Base-by-base conservation (phyloP, 768 basidiomycete genomes). In the Lactarius trivialis region DNA sequence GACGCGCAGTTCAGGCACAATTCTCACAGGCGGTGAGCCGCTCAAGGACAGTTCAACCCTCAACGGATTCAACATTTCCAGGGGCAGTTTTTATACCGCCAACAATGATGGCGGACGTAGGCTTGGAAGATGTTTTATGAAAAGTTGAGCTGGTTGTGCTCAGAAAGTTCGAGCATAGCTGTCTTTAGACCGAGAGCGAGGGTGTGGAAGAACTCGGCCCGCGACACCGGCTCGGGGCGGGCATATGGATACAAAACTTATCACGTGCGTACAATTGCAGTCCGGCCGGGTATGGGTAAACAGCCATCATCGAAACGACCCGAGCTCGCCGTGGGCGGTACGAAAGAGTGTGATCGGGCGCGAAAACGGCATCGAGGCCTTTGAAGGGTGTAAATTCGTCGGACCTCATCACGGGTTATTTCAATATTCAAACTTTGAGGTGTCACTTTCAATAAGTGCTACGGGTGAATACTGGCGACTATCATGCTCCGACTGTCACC, bases 311-410 rank as follows among this genome's bases (percentile, higher is more conserved):
- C 81, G 91, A 51, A 93, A 94, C 68, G 91, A 93, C 70, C 92
- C 92, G 8, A 88, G 87, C 65, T 91, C 89, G 34, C 91, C 92
- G 43, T 94, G 89, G 91, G 91, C 21, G 91, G 91, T 7, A 89
- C 92, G 89, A 92, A 93, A 88, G 66, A 93, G 91, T 68, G 91
- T 91, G 1, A 86, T 91, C 56, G 91, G 92, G 6, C 74, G 92
- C 60, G 92, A 94, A 70, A 94, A 94, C 65, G 92, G 92, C 1
- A 60, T 88, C 4, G 91, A 93, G 70, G 89, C 91, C 17, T 82
- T 86, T 55, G 83, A 89, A 71, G 80, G 86, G 63, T 93, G 90
- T 90, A 64, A 63, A 88, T 78, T 32, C 4, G 30, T 30, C 30
- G 45, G 6, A 30, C 30, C n/a, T n/a, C n/a, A 34, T 5, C 4